Base-by-base conservation (phyloP, 768 basidiomycete genomes). In the Pleurotus ostreatus region DNA sequence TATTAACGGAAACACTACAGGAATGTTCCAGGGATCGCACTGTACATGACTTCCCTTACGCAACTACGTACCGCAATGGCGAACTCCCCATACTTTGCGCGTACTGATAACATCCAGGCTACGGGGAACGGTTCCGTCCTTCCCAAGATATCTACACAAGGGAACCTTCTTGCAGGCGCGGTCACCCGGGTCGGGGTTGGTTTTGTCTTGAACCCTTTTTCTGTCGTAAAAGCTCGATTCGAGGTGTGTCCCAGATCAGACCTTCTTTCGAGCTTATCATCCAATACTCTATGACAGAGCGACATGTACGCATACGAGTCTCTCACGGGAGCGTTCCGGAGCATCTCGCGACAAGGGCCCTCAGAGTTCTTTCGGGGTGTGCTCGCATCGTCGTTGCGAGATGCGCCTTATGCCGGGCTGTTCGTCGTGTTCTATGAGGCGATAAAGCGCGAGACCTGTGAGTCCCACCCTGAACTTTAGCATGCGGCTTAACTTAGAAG, bases 391-490 rank as follows among this genome's bases (percentile, higher is more conserved):
- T 89, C 94, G 1, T 76, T 94, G n/a, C 82, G 95, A 46, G 95
- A 98, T 68, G 95, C 94, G 11, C 95, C 95, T 0, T 94, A 95
- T 63, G 93, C 95, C 1, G 95, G 94, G 2, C 70, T 97, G 5
- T 98, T 94, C 63, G 76, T 96, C 37, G 81, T 93, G 2, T 83
- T 88, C 57, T 98, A 98, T 65, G 94, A 98, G 70, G 82, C 83
- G 45, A 81, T 92, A 59, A 98, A 98, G 68, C 76, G 78, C 49
- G 81, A 91, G 63, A 74, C 83, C 3, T 77, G 91, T 89, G 67
- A 64, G 78, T 66, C 25, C 18, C 9, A 13, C 39, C 37, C 34
- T 38, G 13, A 16, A 25, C 22, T 58, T 45, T 47, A 18, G 7
- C 40, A 52, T 55, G 25, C 47, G 41, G 55, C 51, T 11, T 52